Evolutionary conservation across 768 basidiomycete genomes (phyloP).

Genomic region (Trametes elegans): DNA sequence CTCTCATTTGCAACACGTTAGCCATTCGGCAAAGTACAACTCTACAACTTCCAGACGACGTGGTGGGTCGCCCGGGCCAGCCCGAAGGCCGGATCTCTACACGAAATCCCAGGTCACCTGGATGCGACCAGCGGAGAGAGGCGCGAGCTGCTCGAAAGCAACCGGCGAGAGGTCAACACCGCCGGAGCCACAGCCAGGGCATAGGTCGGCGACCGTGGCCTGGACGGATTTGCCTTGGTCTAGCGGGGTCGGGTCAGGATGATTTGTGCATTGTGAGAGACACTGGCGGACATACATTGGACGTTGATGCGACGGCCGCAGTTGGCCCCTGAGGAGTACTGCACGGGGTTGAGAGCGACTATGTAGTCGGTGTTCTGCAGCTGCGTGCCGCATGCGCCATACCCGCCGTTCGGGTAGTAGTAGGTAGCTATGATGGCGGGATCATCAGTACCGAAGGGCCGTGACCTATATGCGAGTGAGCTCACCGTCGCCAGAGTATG

Average conservation of each 20-base stretch:
- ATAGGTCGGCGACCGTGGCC: slow-evolving; percentile 58
- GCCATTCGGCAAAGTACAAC: too few species aligned
- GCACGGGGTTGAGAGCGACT: slow-evolving; percentile 4
- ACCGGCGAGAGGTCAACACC: slow-evolving; percentile 59
- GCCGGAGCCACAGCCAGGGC: slow-evolving; percentile 45
- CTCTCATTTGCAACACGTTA: too few species aligned
- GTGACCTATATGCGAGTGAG: neutral
- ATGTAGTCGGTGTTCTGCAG: slow-evolving; percentile 2
- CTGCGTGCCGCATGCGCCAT: slow-evolving; percentile 2
- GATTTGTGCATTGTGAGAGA: too few species aligned
- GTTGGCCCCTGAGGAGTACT: slow-evolving; percentile 6
- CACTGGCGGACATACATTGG: neutral
- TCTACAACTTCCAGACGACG: too few species aligned
- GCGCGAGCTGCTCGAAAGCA: slow-evolving; percentile 51
- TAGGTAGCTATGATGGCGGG: neutral
- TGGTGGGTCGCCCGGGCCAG: too few species aligned
- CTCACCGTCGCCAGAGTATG: slow-evolving; percentile 2
- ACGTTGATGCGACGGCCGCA: slow-evolving; percentile 4
- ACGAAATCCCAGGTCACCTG: slow-evolving; percentile 5
- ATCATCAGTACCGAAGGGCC: neutral
- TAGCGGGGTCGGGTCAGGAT: slow-evolving; percentile 23
- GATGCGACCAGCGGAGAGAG: slow-evolving; percentile 46
- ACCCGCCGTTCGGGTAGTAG: slow-evolving; percentile 3
- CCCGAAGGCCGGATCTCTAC: too few species aligned
- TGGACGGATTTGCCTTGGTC: slow-evolving; percentile 48